Evolutionary conservation across 116 monocot species (phyloP).

Genomic region (Dioscorea cayenensis): DNA sequence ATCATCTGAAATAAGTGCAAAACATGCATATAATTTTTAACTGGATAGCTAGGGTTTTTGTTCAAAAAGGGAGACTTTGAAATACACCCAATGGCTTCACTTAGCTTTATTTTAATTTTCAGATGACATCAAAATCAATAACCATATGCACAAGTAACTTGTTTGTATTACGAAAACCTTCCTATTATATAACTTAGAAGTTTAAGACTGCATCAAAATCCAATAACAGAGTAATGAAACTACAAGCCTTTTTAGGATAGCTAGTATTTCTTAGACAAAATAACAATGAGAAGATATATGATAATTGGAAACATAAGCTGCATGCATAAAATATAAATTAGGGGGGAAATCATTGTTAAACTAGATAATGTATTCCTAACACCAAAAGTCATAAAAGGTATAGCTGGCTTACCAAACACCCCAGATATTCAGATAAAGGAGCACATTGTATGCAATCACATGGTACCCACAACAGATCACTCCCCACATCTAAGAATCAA

Average conservation of each 20-base stretch:
- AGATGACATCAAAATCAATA: not conserved
- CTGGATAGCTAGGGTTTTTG: constrained; percentile 14
- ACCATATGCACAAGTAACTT: not conserved
- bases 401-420: constrained; percentile 55
- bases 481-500: constrained; percentile 93
- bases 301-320: no score
- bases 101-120: not conserved
- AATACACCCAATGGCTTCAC: no score
- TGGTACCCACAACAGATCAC: constrained; percentile 94
- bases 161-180: no score
- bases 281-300: no score
- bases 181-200: no score
- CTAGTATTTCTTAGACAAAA: no score
- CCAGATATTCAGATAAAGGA: constrained; percentile 59
- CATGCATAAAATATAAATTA: no score
- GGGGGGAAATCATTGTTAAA: no score
- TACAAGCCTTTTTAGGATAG: no score
- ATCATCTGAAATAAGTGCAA: constrained; percentile 76
- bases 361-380: no score
- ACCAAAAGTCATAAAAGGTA: not conserved
- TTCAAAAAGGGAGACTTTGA: not conserved
- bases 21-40: constrained; percentile 46
- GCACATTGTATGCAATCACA: constrained; percentile 95
- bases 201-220: no score
- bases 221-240: no score